These are phyloP conservation scores for Candida nemodendra DNA, from an alignment of 805 yeast genomes.

Conservation along the genomic window DNA sequence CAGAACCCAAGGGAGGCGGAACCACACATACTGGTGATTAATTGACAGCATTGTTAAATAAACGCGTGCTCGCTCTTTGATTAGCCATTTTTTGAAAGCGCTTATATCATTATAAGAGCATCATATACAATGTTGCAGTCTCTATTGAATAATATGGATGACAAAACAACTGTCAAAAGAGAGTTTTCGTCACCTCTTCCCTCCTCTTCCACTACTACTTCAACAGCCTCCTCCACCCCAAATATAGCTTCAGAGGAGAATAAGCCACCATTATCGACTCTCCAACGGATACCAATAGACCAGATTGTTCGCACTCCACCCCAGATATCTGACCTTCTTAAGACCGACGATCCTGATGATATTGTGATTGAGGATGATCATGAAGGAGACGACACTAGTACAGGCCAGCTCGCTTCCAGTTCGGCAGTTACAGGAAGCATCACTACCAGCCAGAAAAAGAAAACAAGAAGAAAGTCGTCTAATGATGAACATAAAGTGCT, in stretches of 20 bases:
- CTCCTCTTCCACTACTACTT: conserved; percentile 9
- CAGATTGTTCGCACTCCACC: conserved; percentile 4
- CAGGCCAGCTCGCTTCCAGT: conserved; percentile 1
- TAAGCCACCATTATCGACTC: background rate
- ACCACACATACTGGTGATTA: no score
- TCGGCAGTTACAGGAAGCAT: conserved; percentile 1
- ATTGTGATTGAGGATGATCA: conserved; percentile 8
- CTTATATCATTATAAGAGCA: conserved; percentile 3
- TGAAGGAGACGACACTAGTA: background rate
- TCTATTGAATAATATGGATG: conserved; percentile 14
- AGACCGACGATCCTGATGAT: conserved; percentile 1
- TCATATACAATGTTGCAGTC: conserved; percentile 17
- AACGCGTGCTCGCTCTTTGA: conserved; percentile 14
- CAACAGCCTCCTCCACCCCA: conserved; percentile 10
- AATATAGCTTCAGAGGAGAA: conserved; percentile 1
- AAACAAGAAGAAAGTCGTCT: conserved; percentile 18
- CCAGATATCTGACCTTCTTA: conserved; percentile 12
- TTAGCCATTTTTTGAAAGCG: conserved; percentile 5
- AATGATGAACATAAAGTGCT: conserved; percentile 28
- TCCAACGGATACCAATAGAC: background rate
- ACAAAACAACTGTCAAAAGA: conserved; percentile 14
- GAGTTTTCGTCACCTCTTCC: conserved; percentile 15
- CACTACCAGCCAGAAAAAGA: conserved; percentile 14
- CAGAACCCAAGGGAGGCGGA: no score
- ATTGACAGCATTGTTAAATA: conserved; percentile 4